Evolutionary conservation across 164 flowering plant genomes (phyloP), one percentile per base, ranked within the genome.

Genomic region (Stephania cephalantha): DNA sequence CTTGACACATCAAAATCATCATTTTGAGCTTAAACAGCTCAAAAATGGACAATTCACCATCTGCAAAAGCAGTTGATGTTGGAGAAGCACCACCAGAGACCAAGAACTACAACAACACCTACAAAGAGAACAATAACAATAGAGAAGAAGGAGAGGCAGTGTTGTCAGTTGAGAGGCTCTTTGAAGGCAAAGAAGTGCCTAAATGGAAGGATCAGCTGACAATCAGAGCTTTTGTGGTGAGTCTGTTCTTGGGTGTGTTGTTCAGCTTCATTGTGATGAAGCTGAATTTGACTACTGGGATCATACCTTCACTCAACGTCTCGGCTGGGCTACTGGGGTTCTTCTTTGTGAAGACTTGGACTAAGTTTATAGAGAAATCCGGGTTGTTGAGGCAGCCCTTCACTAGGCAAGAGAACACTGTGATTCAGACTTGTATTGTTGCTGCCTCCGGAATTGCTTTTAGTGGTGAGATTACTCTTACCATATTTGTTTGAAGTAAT

Each of bases 391-490:
- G 64, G n/a, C 73, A 78, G 18, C 80, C 83, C 6, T 81, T 81
- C 55, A 75, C 80, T 0, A 69, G 83, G 46, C 83, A 78, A 50
- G 83, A 81, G 68, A 81, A 72, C 52, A 75, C 82, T 4, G 79
- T 80, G 15, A 77, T 80, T 46, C 82, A 79, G 76, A 79, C 79
- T 44, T 76, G 79, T 46, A 76, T 79, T 5, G 82, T 79, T 13
- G 79, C 82, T 7, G 8, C 70, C n/a, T 77, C 77, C 55, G 77
- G 82, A n/a, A 77, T 80, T 35, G 82, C 79, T 15, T 77, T 74
- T 45, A 80, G 79, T 46, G 72, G 82, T 80, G 68, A 31, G 9
- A 42, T 10, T 65, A 5, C 58, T 35, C 42, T 35, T 35, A 35
- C 44, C 29, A 18, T 71, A 20, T 46, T 71, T 71, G 29, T 25